phyloP scores from a whole-genome alignment of 2,329 filamentous ascomycete genomes.

The Ophiostoma himal-ulmi region DNA sequence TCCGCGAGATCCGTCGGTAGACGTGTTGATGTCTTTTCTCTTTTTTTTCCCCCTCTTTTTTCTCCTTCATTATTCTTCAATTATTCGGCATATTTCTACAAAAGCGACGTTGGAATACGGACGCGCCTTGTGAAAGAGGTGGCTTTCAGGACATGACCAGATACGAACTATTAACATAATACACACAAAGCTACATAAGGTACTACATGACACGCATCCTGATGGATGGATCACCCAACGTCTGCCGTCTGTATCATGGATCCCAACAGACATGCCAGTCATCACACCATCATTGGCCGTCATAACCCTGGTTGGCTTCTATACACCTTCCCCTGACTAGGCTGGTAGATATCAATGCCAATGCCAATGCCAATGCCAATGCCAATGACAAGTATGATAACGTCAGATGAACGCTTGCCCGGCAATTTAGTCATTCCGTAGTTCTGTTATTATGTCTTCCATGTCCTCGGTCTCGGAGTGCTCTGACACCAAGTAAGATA shows the following conservation, averaged over 20 bases:
- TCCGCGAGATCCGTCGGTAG: slow-evolving; percentile 25
- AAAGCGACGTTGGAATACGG: neutral
- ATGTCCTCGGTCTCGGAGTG: neutral
- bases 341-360: neutral
- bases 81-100: neutral
- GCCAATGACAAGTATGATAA: too few relatives aligned
- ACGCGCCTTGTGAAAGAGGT: neutral
- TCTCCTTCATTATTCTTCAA: neutral
- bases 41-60: neutral
- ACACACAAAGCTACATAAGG: neutral
- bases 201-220: neutral
- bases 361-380: neutral
- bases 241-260: neutral
- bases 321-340: neutral
- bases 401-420: too few relatives aligned
- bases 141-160: neutral
- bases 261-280: neutral
- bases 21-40: neutral
- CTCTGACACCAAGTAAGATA: neutral
- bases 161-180: neutral
- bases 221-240: neutral
- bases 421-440: neutral
- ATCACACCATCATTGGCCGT: neutral
- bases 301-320: neutral
- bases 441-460: neutral